Evolutionary conservation across 2,329 filamentous ascomycete genomes (phyloP), one percentile per base, ranked within the genome.

Genomic region (Fusarium setosum): DNA sequence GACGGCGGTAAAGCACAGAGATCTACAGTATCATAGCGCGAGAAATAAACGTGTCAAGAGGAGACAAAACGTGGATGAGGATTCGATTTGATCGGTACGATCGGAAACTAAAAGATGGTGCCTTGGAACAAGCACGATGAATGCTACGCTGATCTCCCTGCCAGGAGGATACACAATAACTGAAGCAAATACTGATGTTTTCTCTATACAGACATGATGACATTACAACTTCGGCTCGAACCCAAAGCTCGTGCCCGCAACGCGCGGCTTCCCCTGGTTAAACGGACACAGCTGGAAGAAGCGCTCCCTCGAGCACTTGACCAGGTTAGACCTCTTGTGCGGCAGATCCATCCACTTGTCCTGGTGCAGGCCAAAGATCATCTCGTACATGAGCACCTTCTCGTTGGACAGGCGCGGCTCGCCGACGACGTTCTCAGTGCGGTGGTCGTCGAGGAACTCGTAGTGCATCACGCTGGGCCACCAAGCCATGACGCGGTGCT

Each of bases 311-410:
- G 85, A 86, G 69, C 89, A 89, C 62, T 83, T 82, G 73, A 91
- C 85, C 42, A 91, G 83, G 3, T 88, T 89, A 57, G 89, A 89
- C 32, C 90, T 83, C 81, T 93, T 92, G 70, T 92, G 88, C 13
- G 89, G 89, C 65, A 92, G 76, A 67, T 93, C 90, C 65, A 92
- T 87, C 66, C 91, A 88, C 77, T 91, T 91, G 69, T 90, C 87
- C 32, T 93, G 82, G 17, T 88, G 86, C 70, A 93, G 89, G 1
- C 91, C 91, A 69, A 92, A 89, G 53, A 90, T 86, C 58, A 92
- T 85, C 71, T 94, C 91, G 74, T 93, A 93, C 59, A 87, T 87
- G 59, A 93, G 80, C 9, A 93, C 88, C 0, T 87, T 90, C 32
- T 82, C 84, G 68, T 90, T 90, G 2, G 88, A 90, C 54, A 86